A percentile compares a stretch with the other conserved stretches of the same genome.
Evolutionary conservation across 129 eudicot species (phyloP).

Genomic region (Helichrysum umbraculigerum): DNA sequence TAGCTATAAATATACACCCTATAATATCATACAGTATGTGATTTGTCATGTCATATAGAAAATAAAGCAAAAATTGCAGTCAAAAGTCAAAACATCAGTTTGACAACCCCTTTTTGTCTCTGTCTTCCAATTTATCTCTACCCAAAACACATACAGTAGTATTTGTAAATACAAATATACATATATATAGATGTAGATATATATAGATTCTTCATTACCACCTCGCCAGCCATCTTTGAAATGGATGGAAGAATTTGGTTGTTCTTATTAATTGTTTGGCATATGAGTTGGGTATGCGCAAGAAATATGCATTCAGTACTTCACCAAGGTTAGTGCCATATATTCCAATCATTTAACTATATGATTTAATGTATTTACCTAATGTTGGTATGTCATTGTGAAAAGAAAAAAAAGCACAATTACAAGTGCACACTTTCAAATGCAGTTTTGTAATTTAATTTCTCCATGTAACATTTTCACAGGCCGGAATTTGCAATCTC

Average conservation of each 20-base stretch:
- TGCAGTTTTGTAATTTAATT: background rate
- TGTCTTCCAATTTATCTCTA: conserved; percentile 12
- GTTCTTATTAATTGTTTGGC: conserved; percentile 21
- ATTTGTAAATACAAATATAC: no score
- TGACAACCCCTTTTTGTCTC: conserved; percentile 31
- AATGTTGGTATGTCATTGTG: background rate
- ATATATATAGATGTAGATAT: background rate
- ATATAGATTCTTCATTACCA: background rate
- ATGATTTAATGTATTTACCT: no score
- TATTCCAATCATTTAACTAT: background rate
- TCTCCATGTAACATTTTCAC: background rate
- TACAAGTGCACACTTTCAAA: background rate
- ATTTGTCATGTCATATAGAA: conserved; percentile 28
- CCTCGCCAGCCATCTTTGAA: background rate
- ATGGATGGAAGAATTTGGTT: conserved; percentile 32
- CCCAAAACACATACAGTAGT: background rate
- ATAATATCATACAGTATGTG: conserved; percentile 6
- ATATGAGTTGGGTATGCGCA: conserved; percentile 31
- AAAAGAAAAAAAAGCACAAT: no score
- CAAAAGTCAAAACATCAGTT: conserved; percentile 25
- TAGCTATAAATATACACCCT: background rate
- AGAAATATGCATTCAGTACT: conserved; percentile 24
- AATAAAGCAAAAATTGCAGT: conserved; percentile 22
- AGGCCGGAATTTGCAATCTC: conserved; percentile 25
- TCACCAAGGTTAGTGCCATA: conserved; percentile 30